These are phyloP conservation scores for Umbelopsis sp. DNA, from an alignment of 192 early-diverging fungal genomes.

Conservation along the genomic window DNA sequence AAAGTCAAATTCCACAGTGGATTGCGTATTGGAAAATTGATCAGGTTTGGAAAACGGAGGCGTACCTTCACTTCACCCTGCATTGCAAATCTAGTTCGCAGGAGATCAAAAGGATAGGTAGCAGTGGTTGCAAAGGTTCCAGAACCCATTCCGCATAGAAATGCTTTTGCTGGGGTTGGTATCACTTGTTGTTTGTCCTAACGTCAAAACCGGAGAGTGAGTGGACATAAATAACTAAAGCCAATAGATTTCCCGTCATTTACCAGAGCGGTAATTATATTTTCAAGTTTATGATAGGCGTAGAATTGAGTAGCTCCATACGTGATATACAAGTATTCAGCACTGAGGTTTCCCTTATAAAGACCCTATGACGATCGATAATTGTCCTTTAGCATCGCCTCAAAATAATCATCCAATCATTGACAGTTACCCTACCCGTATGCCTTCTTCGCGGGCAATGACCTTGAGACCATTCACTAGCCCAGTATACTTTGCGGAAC, in stretches of 20 bases:
- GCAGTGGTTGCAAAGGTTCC: constrained; percentile 75
- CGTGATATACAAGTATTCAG: constrained; percentile 89
- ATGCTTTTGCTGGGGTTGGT: constrained; percentile 52
- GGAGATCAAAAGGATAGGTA: constrained; percentile 96
- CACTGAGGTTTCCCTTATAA: constrained; percentile 94
- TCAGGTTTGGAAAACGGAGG: neutral
- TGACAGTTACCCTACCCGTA: constrained; percentile 59
- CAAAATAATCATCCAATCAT: neutral
- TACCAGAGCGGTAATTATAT: constrained; percentile 12
- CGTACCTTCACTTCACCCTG: constrained; percentile 65
- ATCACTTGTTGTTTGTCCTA: constrained; percentile 15
- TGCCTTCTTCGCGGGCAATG: constrained; percentile 83
- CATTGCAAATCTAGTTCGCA: constrained; percentile 91
- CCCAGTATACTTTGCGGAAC: constrained; percentile 56
- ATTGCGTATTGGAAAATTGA: neutral
- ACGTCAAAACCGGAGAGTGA: neutral
- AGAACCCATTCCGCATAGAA: constrained; percentile 77
- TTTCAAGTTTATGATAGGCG: constrained; percentile 63
- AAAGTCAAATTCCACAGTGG: neutral
- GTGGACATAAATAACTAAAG: too few relatives aligned
- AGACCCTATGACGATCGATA: constrained; percentile 53
- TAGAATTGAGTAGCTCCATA: constrained; percentile 91
- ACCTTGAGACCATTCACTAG: constrained; percentile 64
- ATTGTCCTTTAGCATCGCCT: neutral
- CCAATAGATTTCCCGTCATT: neutral